phyloP scores from a whole-genome alignment of 2,329 filamentous ascomycete species.

The Pseudogymnoascus sp. region DNA sequence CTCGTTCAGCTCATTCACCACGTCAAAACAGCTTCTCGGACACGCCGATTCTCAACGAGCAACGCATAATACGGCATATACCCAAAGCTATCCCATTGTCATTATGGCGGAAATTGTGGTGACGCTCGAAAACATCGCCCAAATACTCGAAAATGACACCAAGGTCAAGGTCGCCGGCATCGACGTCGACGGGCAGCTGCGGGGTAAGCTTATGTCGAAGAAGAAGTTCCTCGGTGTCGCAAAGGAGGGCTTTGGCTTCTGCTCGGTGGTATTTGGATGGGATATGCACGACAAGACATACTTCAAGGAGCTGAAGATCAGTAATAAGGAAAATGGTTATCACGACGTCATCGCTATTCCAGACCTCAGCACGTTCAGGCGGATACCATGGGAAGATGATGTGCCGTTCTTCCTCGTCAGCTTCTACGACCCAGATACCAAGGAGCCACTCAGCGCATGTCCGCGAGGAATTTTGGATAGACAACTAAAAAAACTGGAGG shows the following conservation, averaged over 20 bases:
- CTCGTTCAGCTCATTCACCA: background rate
- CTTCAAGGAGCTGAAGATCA: conserved; percentile 73
- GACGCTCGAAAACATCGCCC: conserved; percentile 24
- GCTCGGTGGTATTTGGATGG: conserved; percentile 91
- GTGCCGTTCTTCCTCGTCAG: conserved; percentile 78
- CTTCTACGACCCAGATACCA: conserved; percentile 74
- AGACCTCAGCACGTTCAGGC: conserved; percentile 66
- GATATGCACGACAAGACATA: conserved; percentile 95
- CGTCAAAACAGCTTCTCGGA: background rate
- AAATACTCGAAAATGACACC: conserved; percentile 59
- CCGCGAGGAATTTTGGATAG: conserved; percentile 67
- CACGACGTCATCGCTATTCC: conserved; percentile 75
- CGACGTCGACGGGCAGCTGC: conserved; percentile 78
- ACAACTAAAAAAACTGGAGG: conserved; percentile 57
- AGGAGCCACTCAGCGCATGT: conserved; percentile 63
- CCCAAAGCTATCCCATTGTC: background rate
- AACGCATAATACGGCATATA: background rate
- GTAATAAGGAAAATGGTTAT: conserved; percentile 86
- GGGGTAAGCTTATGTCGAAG: conserved; percentile 87
- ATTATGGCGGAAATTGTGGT: background rate
- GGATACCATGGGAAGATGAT: conserved; percentile 86
- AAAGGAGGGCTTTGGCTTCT: conserved; percentile 81
- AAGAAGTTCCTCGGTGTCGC: conserved; percentile 83
- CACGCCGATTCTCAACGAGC: background rate
- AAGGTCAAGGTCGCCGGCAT: conserved; percentile 82